phyloP scores from a whole-genome alignment of 2,329 filamentous ascomycete genomes.

The Fusarium sp. region DNA sequence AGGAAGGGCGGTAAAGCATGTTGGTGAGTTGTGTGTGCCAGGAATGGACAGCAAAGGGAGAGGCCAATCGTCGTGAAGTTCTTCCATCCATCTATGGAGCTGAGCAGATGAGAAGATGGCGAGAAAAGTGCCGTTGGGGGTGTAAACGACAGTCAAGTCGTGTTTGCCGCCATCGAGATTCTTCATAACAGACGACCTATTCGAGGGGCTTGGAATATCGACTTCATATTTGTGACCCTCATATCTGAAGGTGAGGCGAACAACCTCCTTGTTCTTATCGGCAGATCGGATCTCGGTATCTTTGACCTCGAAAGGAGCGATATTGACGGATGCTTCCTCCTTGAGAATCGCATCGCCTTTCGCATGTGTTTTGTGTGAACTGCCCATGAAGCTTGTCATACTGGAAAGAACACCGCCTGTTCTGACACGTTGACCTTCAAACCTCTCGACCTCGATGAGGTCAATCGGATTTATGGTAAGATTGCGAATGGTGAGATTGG shows the following conservation, averaged over 20 bases:
- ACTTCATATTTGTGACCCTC: conserved; percentile 71
- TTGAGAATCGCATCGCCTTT: conserved; percentile 71
- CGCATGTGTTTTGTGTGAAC: conserved; percentile 50
- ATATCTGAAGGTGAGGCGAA: conserved; percentile 80
- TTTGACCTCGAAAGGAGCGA: conserved; percentile 76
- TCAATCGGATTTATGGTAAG: conserved; percentile 79
- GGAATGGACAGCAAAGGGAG: conserved; percentile 89
- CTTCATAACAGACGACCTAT: conserved; percentile 70
- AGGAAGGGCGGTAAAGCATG: conserved; percentile 84
- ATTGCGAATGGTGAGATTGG: conserved; percentile 81
- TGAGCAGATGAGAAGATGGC: conserved; percentile 78
- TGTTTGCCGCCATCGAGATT: conserved; percentile 63
- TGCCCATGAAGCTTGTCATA: conserved; percentile 57
- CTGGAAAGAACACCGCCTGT: conserved; percentile 59
- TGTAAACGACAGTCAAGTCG: conserved; percentile 75
- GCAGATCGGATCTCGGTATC: conserved; percentile 67
- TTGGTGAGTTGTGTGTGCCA: conserved; percentile 95
- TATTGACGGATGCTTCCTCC: conserved; percentile 70
- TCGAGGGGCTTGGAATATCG: conserved; percentile 74
- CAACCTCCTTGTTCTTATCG: conserved; percentile 70
- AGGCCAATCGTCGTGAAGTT: conserved; percentile 76
- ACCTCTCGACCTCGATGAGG: conserved; percentile 79
- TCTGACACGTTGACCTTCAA: conserved; percentile 64
- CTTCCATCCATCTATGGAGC: conserved; percentile 83
- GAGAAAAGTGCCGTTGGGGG: conserved; percentile 66